Evolutionary conservation across 176 grass and related monocot species (phyloP).

Genomic region (Bonia amplexicaulis): DNA sequence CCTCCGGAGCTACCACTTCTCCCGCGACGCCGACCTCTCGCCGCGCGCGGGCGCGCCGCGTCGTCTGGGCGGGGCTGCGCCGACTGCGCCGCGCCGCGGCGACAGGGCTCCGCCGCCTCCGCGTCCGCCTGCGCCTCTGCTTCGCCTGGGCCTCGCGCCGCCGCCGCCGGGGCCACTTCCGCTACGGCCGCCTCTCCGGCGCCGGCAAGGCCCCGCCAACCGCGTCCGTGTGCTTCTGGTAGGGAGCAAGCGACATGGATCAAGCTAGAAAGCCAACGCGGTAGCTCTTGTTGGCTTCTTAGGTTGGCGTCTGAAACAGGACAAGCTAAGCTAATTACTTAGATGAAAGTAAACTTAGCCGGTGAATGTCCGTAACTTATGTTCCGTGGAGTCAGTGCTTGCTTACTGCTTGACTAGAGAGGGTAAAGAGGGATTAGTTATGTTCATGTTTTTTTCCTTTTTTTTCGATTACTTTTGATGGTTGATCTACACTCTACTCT

Average conservation of each 20-base stretch:
- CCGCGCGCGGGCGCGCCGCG: slow-evolving; percentile 53
- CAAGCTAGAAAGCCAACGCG: not conserved
- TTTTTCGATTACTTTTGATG: not conserved
- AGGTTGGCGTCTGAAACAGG: not conserved
- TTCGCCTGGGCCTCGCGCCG: slow-evolving; percentile 42
- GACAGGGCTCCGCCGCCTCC: slow-evolving; percentile 27
- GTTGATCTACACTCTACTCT: not conserved
- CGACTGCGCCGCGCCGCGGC: slow-evolving; percentile 41
- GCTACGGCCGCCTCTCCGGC: slow-evolving; percentile 39
- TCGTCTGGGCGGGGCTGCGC: slow-evolving; percentile 61
- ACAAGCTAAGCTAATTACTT: slow-evolving; percentile 7
- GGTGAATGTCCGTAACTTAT: not conserved
- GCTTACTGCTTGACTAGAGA: slow-evolving; percentile 15
- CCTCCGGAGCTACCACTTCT: slow-evolving; percentile 95
- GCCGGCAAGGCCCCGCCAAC: not conserved
- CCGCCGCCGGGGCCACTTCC: not conserved
- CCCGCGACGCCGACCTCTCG: slow-evolving; percentile 35
- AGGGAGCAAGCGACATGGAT: not conserved
- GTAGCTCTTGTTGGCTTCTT: slow-evolving; percentile 8
- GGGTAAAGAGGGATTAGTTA: not conserved
- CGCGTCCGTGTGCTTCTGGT: slow-evolving; percentile 42
- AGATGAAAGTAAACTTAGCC: slow-evolving; percentile 5
- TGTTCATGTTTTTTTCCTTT: slow-evolving; percentile 1
- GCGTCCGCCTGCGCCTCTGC: slow-evolving; percentile 46
- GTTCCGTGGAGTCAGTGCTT: not conserved